phyloP scores from a whole-genome alignment of 441 rosid species.

The Rhodomyrtus psidioides region DNA sequence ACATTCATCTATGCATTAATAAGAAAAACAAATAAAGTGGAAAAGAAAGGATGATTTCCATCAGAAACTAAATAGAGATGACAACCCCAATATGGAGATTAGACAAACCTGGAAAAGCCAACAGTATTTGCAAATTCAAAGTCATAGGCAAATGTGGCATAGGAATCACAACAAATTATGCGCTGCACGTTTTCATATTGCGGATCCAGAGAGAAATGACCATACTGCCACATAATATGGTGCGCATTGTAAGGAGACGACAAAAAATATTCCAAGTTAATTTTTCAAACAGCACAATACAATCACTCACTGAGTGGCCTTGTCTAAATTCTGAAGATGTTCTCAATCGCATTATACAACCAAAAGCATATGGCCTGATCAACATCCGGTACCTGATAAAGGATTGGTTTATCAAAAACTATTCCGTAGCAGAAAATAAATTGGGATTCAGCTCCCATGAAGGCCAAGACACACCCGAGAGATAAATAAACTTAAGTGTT shows the following conservation, averaged over 20 bases:
- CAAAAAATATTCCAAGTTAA: neutral
- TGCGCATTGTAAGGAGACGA: neutral
- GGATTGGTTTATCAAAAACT: neutral
- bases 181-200: slow-evolving; percentile 98
- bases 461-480: neutral
- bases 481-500: neutral
- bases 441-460: neutral
- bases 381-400: slow-evolving; percentile 79
- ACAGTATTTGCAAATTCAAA: slow-evolving; percentile 67
- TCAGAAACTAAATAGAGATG: neutral
- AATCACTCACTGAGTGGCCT: slow-evolving; percentile 72
- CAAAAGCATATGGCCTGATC: slow-evolving; percentile 89
- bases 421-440: neutral
- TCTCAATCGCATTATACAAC: slow-evolving; percentile 82
- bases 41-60: neutral
- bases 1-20: neutral
- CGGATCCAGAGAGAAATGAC: slow-evolving; percentile 98
- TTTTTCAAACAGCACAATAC: neutral
- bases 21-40: neutral
- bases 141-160: slow-evolving; percentile 95
- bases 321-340: slow-evolving; percentile 90
- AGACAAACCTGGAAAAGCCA: slow-evolving; percentile 78
- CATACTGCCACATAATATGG: slow-evolving; percentile 56
- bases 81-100: neutral
- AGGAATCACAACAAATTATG: slow-evolving; percentile 94